Evolutionary conservation across 805 yeast species (phyloP).

Genomic region (Saccharomycopsis guyanensis): DNA sequence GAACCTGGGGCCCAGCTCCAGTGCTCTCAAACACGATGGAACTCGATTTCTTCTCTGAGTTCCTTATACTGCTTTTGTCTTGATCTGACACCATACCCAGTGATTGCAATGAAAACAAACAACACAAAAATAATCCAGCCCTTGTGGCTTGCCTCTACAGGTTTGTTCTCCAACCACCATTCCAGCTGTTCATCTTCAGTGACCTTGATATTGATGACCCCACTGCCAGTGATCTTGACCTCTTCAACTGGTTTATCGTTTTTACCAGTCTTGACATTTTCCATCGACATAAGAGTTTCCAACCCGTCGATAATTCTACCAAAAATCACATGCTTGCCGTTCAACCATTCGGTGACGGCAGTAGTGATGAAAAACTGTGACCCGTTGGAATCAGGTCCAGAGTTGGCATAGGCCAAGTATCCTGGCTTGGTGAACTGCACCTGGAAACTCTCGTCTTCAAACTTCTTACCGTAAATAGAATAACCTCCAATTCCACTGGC

Average conservation of each 20-base stretch:
- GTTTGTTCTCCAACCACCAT: slow-evolving; percentile 2
- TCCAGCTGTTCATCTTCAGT: slow-evolving; percentile 9
- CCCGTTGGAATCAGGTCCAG: slow-evolving; percentile 61
- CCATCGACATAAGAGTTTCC: slow-evolving; percentile 54
- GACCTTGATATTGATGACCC: slow-evolving; percentile 6
- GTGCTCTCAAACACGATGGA: slow-evolving; percentile 18
- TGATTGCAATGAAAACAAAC: slow-evolving; percentile 10
- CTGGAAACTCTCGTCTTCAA: slow-evolving; percentile 71
- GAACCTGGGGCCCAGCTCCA: neutral
- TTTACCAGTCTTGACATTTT: slow-evolving; percentile 41
- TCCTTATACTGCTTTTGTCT: slow-evolving; percentile 17
- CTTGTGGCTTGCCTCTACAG: slow-evolving; percentile 4
- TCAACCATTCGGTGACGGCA: slow-evolving; percentile 41
- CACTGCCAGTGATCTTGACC: slow-evolving; percentile 30
- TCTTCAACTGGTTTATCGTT: slow-evolving; percentile 37
- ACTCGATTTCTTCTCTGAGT: slow-evolving; percentile 17
- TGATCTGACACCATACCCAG: slow-evolving; percentile 16
- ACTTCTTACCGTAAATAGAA: slow-evolving; percentile 67
- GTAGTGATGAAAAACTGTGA: slow-evolving; percentile 68
- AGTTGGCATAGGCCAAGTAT: slow-evolving; percentile 64
- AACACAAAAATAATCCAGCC: slow-evolving; percentile 18
- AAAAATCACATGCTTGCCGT: slow-evolving; percentile 65
- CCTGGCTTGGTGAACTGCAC: slow-evolving; percentile 64
- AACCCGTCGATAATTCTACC: slow-evolving; percentile 69
- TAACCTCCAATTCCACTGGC: slow-evolving; percentile 67